phyloP scores from a whole-genome alignment of 78 protist genomes.

The Dictyostelium intermedium region DNA sequence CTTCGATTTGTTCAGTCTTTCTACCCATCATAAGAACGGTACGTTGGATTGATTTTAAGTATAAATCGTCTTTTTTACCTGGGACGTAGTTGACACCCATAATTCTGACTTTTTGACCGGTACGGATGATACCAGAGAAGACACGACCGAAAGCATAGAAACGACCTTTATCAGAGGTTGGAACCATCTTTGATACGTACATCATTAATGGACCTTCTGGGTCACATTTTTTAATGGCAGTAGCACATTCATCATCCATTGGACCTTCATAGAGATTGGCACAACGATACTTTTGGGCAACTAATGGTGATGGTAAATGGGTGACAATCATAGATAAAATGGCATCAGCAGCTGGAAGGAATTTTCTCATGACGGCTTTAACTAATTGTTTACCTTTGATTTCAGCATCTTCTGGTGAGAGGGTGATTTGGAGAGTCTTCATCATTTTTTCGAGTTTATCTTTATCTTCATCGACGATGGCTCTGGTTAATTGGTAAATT shows the following conservation, averaged over 20 bases:
- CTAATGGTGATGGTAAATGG: constrained; percentile 98
- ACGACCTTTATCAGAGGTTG: constrained; percentile 98
- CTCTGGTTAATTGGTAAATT: constrained; percentile 92
- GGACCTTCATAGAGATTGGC: constrained; percentile 97
- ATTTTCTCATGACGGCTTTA: constrained; percentile 97
- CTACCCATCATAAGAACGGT: constrained; percentile 99
- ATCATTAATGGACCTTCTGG: constrained; percentile 98
- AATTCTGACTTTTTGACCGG: constrained; percentile 98
- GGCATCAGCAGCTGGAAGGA: constrained; percentile 99
- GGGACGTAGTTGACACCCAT: constrained; percentile 98
- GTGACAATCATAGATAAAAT: constrained; percentile 97
- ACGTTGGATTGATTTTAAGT: constrained; percentile 98
- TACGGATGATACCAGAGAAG: constrained; percentile 97
- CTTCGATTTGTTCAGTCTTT: constrained; percentile 93
- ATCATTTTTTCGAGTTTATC: constrained; percentile 91
- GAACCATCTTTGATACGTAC: constrained; percentile 99
- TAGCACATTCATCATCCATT: constrained; percentile 92
- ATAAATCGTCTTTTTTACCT: constrained; percentile 98
- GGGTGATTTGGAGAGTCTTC: constrained; percentile 86
- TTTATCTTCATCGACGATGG: constrained; percentile 91
- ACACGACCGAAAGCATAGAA: constrained; percentile 99
- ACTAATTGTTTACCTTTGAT: constrained; percentile 92
- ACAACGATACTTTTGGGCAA: constrained; percentile 98
- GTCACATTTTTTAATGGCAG: constrained; percentile 90
- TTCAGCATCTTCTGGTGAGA: constrained; percentile 92